phyloP scores from a whole-genome alignment of 2,329 filamentous ascomycete species.

The Metarhizium anisopliae region DNA sequence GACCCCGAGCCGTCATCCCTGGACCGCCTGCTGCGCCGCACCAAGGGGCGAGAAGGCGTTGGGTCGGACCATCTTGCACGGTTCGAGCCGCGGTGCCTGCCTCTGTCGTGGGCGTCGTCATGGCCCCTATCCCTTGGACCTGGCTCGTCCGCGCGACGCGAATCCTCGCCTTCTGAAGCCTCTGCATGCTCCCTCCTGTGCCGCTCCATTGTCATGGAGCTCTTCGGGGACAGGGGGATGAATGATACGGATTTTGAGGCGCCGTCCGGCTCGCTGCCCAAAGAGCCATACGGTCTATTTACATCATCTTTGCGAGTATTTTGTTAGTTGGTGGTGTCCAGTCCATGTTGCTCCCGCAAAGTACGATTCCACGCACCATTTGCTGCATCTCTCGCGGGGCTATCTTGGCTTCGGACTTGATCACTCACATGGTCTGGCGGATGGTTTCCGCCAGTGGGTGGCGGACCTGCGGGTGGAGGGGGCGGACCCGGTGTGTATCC shows the following conservation, averaged over 20 bases:
- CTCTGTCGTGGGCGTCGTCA: slow-evolving; percentile 9
- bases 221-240: slow-evolving; percentile 40
- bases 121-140: slow-evolving; percentile 12
- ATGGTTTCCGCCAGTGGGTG: slow-evolving; percentile 21
- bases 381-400: slow-evolving; percentile 17
- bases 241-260: slow-evolving; percentile 35
- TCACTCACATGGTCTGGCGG: slow-evolving; percentile 37
- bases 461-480: slow-evolving; percentile 23
- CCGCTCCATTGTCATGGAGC: slow-evolving; percentile 33
- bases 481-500: slow-evolving; percentile 19
- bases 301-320: slow-evolving; percentile 18
- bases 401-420: slow-evolving; percentile 19
- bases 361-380: slow-evolving; percentile 29
- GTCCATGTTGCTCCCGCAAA: slow-evolving; percentile 7
- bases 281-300: slow-evolving; percentile 7
- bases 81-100: slow-evolving; percentile 7
- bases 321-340: slow-evolving; percentile 13
- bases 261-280: background rate
- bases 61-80: slow-evolving; percentile 25
- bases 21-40: slow-evolving; percentile 9
- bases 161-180: slow-evolving; percentile 12
- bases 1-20: slow-evolving; percentile 9
- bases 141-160: slow-evolving; percentile 8
- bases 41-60: slow-evolving; percentile 21
- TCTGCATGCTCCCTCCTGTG: slow-evolving; percentile 28